Base-by-base conservation (phyloP, 2,329 filamentous ascomycete species). In the Talaromyces pinophilus region DNA sequence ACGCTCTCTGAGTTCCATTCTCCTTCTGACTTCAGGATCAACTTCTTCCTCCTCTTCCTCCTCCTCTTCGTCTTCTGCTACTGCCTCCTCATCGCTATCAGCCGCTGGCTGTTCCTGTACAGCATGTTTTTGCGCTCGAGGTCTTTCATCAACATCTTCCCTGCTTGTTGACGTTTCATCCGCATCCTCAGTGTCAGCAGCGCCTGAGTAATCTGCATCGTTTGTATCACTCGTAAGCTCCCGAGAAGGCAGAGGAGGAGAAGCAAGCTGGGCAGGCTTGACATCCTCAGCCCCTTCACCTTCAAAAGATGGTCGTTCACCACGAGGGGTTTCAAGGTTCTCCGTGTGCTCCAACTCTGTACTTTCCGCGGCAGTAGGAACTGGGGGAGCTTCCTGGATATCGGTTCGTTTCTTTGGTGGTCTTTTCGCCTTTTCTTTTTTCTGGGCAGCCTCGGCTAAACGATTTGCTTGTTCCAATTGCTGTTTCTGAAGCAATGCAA, bases 401-500 rank as follows among this genome's bases (percentile, higher is more conserved):
- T 82, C 79, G 30, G 82, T 78, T 82, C 95, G 94, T 74, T 87
- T 89, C 48, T 59, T 65, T 1, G 85, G 82, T 33, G 88, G 87
- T 63, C 89, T 88, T 81, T 93, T 96, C 11, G 92, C 89, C 79
- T 96, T 97, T 73, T 96, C 92, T 77, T 96, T 94, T 81, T 91
- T 96, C 65, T 89, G 84, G 22, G 85, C 84, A 17, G 90, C 87
- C 44, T 95, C 92, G 7, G 91, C 91, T 78, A 94, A 91, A 62
- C 93, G 86, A 69, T 90, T 86, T 5, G 93, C 92, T 75, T 95
- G 92, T 75, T 98, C 95, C 76, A 92, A 83, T 78, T 99, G 95
- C 77, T 98, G 93, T 76, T 92, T 94, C 77, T 99, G 95, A 17
- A 99, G 83, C 62, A 97, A 82, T 33, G 95, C 95, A 80, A 99